Evolutionary conservation across 2,329 filamentous ascomycete genomes (phyloP).

Genomic region (Fusarium oxysporum): DNA sequence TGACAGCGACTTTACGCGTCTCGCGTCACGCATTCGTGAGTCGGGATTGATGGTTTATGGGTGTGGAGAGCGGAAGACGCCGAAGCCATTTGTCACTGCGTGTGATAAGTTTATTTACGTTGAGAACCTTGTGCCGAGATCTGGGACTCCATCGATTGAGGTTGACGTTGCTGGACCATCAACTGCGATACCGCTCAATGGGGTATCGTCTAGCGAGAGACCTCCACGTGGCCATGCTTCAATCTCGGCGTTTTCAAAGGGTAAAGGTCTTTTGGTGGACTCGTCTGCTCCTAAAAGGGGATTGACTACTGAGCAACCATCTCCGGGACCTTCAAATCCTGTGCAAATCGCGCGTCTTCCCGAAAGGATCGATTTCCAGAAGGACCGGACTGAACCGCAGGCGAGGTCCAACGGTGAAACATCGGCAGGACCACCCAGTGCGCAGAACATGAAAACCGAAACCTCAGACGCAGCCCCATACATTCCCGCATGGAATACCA

Average conservation of each 20-base stretch:
- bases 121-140: slow-evolving; percentile 32
- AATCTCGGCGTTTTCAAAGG: fast-evolving
- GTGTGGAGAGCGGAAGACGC: slow-evolving; percentile 50
- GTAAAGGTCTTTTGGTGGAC: fast-evolving
- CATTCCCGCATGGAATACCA: fast-evolving
- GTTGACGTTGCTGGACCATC: background rate
- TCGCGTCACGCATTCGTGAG: slow-evolving; percentile 50
- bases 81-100: slow-evolving; percentile 47
- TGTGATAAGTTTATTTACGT: slow-evolving; percentile 51
- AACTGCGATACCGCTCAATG: background rate
- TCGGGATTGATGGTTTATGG: slow-evolving; percentile 44
- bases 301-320: fast-evolving
- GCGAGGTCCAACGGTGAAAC: fast-evolving
- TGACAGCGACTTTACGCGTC: slow-evolving; percentile 52
- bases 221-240: background rate
- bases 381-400: fast-evolving
- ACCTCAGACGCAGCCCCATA: background rate
- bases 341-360: fast-evolving
- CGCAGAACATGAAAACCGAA: background rate
- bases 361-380: background rate
- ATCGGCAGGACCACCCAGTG: fast-evolving
- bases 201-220: fast-evolving
- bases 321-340: background rate
- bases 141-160: background rate
- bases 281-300: background rate